These are phyloP conservation scores for Xerocomellus intermedius DNA, from an alignment of 768 basidiomycete genomes.

Conservation along the genomic window DNA sequence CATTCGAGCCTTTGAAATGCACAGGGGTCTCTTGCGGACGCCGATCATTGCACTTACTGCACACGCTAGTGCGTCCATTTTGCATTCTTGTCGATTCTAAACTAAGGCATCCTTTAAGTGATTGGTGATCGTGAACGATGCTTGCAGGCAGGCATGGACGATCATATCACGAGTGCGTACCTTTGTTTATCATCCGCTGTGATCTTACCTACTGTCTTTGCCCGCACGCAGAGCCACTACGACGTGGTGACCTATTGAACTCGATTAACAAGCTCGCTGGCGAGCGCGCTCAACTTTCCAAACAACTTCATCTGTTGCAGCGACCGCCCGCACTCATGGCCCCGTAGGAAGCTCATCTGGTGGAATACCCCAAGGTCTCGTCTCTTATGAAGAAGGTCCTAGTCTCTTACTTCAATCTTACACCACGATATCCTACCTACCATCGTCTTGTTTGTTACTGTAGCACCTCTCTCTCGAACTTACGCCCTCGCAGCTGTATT, in stretches of 20 bases:
- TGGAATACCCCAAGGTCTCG: conserved; percentile 1
- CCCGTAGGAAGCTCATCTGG: conserved; percentile 10
- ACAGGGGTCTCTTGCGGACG: conserved; percentile 64
- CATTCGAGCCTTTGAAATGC: conserved; percentile 81
- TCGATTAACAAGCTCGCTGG: conserved; percentile 79
- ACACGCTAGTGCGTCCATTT: conserved; percentile 77
- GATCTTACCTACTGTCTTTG: not conserved
- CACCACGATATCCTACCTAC: conserved; percentile 11
- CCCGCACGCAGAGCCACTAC: conserved; percentile 60
- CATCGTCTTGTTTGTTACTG: conserved; percentile 6
- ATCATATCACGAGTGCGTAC: conserved; percentile 75
- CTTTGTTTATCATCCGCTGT: not conserved
- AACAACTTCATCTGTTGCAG: conserved; percentile 32
- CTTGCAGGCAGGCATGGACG: conserved; percentile 77
- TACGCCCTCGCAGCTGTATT: conserved; percentile 9
- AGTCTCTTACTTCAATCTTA: conserved; percentile 3
- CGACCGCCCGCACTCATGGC: conserved; percentile 33
- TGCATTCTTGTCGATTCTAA: not conserved
- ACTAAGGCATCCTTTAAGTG: conserved; percentile 48
- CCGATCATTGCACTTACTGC: conserved; percentile 98
- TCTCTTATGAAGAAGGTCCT: not conserved
- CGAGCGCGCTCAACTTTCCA: conserved; percentile 46
- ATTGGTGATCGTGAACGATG: conserved; percentile 82
- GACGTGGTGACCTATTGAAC: conserved; percentile 76
- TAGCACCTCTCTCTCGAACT: conserved; percentile 12